A percentile compares a stretch with the other conserved stretches of the same genome.
Conservation (phyloP, 2,329 filamentous ascomycete species). For the Zymoseptoria brevis region DNA sequence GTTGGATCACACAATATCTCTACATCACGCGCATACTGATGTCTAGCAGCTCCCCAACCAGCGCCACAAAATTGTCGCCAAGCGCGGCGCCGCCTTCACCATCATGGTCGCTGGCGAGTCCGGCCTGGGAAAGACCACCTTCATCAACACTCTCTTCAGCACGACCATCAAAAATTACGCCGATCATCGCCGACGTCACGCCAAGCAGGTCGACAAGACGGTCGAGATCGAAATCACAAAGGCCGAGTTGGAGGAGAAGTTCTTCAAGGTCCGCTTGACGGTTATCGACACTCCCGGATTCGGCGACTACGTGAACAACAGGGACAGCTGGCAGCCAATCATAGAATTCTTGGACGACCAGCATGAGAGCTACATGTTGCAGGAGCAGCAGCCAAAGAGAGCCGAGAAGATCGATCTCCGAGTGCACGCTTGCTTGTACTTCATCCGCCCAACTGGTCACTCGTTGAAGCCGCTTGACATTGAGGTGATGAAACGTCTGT, state of each 20-base stretch:
- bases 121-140: slow-evolving; percentile 96
- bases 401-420: slow-evolving; percentile 98
- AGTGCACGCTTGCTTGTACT: slow-evolving; percentile 97
- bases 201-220: slow-evolving; percentile 99
- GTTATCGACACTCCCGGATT: slow-evolving; percentile 99
- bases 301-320: slow-evolving; percentile 99
- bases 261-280: slow-evolving; percentile 99
- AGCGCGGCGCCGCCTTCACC: slow-evolving; percentile 93
- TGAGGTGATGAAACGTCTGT: slow-evolving; percentile 99
- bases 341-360: slow-evolving; percentile 99
- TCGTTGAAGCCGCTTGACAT: slow-evolving; percentile 98
- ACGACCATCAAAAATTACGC: slow-evolving; percentile 99
- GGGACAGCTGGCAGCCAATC: slow-evolving; percentile 99
- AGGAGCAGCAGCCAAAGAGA: slow-evolving; percentile 97
- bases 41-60: slow-evolving; percentile 56
- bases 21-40: slow-evolving; percentile 27
- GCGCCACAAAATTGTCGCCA: slow-evolving; percentile 65
- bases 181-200: slow-evolving; percentile 97
- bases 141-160: slow-evolving; percentile 99
- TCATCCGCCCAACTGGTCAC: slow-evolving; percentile 97
- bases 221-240: slow-evolving; percentile 99
- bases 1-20: slow-evolving; percentile 27
- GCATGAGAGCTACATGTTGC: slow-evolving; percentile 99
- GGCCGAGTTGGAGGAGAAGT: slow-evolving; percentile 99
- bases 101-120: slow-evolving; percentile 99